Conservation (phyloP, 306 rosid species). For the Prosopis cineraria region DNA sequence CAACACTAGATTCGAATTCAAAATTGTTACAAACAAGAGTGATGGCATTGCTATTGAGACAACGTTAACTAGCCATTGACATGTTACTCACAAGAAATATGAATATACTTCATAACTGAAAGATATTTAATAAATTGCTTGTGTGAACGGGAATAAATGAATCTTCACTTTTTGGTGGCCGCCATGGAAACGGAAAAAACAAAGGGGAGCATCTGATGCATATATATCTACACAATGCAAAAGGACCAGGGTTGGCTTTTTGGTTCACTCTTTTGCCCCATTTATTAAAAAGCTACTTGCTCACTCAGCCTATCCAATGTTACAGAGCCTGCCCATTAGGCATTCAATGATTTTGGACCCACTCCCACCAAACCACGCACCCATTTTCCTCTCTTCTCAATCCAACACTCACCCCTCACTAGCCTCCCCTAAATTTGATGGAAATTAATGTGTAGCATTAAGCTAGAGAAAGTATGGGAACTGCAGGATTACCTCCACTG, state of each 20-base stretch:
- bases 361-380: background rate
- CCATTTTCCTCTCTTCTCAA: background rate
- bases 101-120: too few species aligned
- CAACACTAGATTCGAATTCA: too few species aligned
- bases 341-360: background rate
- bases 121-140: too few species aligned
- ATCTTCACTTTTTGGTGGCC: background rate
- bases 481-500: too few species aligned
- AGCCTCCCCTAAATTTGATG: background rate
- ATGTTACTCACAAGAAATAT: too few species aligned
- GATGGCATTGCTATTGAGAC: too few species aligned
- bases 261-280: background rate
- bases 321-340: background rate
- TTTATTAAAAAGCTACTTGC: background rate
- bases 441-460: background rate
- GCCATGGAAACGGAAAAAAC: background rate
- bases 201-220: background rate
- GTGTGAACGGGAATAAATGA: background rate
- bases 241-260: background rate
- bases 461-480: too few species aligned
- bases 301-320: background rate
- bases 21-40: too few species aligned
- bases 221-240: background rate
- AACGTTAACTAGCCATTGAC: too few species aligned
- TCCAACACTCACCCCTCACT: background rate